A percentile compares a stretch with the other conserved stretches of the same genome.
Conservation (phyloP, 2,329 filamentous ascomycete genomes). For the Hypoxylon sp. region DNA sequence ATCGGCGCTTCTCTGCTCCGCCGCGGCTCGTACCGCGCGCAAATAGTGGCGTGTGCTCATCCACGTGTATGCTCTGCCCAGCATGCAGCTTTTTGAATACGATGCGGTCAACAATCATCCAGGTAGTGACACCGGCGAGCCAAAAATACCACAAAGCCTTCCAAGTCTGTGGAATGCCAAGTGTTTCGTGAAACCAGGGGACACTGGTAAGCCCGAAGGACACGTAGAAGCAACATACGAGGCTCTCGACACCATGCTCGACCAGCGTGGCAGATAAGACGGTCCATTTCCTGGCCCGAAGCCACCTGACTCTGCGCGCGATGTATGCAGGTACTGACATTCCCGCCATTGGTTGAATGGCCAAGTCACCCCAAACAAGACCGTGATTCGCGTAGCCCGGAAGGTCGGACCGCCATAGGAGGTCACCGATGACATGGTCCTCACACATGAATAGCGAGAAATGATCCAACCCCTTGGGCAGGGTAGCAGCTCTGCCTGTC, state of each 20-base stretch:
- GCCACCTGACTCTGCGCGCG: constrained; percentile 87
- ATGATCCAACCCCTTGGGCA: constrained; percentile 82
- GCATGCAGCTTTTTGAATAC: constrained; percentile 83
- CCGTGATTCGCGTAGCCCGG: constrained; percentile 82
- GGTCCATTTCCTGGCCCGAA: constrained; percentile 94
- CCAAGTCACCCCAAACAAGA: constrained; percentile 86
- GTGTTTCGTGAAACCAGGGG: constrained; percentile 69
- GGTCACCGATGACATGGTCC: constrained; percentile 93
- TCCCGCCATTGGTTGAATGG: constrained; percentile 87
- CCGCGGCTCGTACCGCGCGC: constrained; percentile 65
- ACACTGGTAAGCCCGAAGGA: constrained; percentile 84
- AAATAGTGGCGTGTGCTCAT: constrained; percentile 82
- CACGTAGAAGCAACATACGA: constrained; percentile 86
- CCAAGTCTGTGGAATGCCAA: constrained; percentile 77
- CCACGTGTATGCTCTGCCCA: constrained; percentile 76
- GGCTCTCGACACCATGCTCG: constrained; percentile 90
- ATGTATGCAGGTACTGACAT: constrained; percentile 85
- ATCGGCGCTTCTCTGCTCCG: constrained; percentile 66
- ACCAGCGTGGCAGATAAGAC: constrained; percentile 90
- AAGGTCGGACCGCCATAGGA: constrained; percentile 82
- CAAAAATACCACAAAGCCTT: constrained; percentile 74
- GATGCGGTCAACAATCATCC: constrained; percentile 82
- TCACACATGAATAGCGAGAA: constrained; percentile 98
- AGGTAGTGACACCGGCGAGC: constrained; percentile 73
- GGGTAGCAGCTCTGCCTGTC: constrained; percentile 56